Percentiles rank a stretch among this genome's conserved stretches.
Conservation (phyloP, 2,329 filamentous ascomycete genomes). For the Pseudogymnoascus sp. region DNA sequence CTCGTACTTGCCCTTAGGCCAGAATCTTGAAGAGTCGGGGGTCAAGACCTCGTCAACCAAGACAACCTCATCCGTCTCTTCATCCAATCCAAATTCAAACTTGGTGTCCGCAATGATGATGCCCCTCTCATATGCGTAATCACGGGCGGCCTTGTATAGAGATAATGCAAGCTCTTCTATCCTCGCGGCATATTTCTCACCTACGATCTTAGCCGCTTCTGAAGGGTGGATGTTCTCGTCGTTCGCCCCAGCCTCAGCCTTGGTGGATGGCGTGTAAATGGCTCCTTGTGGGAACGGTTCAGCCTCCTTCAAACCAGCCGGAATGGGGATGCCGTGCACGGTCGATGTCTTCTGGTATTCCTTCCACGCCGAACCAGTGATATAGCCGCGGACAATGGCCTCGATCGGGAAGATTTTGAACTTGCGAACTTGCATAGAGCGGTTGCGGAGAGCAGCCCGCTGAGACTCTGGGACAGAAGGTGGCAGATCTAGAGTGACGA, state of each 20-base stretch:
- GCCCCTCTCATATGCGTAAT: slow-evolving; percentile 49
- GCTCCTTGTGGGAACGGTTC: slow-evolving; percentile 51
- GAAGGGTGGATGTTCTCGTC: slow-evolving; percentile 64
- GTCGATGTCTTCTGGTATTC: slow-evolving; percentile 59
- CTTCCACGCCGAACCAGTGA: slow-evolving; percentile 64
- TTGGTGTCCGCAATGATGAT: slow-evolving; percentile 71
- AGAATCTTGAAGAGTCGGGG: slow-evolving; percentile 79
- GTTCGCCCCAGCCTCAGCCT: slow-evolving; percentile 59
- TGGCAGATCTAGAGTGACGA: slow-evolving; percentile 52
- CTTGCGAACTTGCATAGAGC: slow-evolving; percentile 60
- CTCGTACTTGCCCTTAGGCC: slow-evolving; percentile 67
- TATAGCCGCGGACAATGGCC: slow-evolving; percentile 66
- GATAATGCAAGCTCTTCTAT: slow-evolving; percentile 53
- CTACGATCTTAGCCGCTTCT: slow-evolving; percentile 40
- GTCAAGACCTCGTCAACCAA: slow-evolving; percentile 69
- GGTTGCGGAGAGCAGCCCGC: slow-evolving; percentile 39
- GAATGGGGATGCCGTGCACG: slow-evolving; percentile 56
- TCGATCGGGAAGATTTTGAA: slow-evolving; percentile 61
- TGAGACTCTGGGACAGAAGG: slow-evolving; percentile 36
- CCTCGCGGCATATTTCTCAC: slow-evolving; percentile 49
- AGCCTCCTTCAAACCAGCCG: slow-evolving; percentile 52
- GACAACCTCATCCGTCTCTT: slow-evolving; percentile 53
- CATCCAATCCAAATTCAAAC: slow-evolving; percentile 63
- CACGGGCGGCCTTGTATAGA: slow-evolving; percentile 50
- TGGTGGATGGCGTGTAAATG: slow-evolving; percentile 62